Conservation (phyloP, 306 rosid genomes). For the Cercis canadensis region DNA sequence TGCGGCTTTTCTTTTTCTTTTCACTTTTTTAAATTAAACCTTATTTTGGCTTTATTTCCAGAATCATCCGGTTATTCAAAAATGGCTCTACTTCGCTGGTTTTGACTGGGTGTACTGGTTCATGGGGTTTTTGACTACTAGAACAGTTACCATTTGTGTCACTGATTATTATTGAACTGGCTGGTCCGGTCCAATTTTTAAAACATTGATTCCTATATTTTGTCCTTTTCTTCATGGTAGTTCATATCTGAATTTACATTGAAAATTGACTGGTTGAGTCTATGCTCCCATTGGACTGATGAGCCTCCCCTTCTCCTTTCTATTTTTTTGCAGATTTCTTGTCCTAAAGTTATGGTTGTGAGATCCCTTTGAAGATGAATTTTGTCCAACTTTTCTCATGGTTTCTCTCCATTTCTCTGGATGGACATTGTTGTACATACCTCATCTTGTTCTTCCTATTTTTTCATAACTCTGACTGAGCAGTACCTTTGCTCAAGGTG, state of each 20-base stretch:
- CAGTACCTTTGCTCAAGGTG: slow-evolving; percentile 39
- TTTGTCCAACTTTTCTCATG: slow-evolving; percentile 39
- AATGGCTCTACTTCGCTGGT: no score
- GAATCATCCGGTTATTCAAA: no score
- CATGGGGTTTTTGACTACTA: no score
- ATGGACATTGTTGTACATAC: slow-evolving; percentile 45
- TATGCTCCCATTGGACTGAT: slow-evolving; percentile 1
- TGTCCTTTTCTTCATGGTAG: neutral
- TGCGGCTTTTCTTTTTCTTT: no score
- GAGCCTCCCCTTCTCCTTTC: neutral
- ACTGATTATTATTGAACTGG: no score
- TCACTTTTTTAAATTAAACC: no score
- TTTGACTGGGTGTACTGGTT: no score
- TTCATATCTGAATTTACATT: neutral
- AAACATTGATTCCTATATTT: neutral
- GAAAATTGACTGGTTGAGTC: neutral
- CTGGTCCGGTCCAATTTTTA: no score
- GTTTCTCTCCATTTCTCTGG: slow-evolving; percentile 38
- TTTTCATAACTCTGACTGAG: slow-evolving; percentile 44
- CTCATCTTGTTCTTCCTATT: slow-evolving; percentile 47
- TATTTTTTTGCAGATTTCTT: slow-evolving; percentile 46
- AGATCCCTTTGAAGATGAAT: slow-evolving; percentile 42
- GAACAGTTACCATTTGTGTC: no score
- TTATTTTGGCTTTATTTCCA: no score
- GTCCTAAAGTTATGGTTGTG: slow-evolving; percentile 16